Evolutionary conservation across 225 moss, liverwort and hornwort genomes (phyloP).

Genomic region (Sphagnum contortum): DNA sequence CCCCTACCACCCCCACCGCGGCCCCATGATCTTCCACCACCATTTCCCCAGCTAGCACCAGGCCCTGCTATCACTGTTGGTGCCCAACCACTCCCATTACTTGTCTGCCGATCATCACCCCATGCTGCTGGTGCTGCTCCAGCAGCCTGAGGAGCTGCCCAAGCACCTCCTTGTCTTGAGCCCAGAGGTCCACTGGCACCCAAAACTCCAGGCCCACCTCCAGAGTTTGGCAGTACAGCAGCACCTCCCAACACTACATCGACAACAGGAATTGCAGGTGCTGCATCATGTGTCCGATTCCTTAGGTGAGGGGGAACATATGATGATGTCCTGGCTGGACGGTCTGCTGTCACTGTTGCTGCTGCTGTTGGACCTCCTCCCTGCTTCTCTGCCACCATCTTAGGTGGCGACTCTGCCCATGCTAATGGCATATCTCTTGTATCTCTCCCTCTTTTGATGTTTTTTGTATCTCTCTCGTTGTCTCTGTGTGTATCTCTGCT

Average conservation of each 20-base stretch:
- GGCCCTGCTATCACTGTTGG: conserved; percentile 24
- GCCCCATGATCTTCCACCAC: conserved; percentile 42
- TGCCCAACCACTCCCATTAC: conserved; percentile 37
- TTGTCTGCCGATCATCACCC: conserved; percentile 16
- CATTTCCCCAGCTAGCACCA: conserved; percentile 63
- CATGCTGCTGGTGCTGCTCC: conserved; percentile 23
- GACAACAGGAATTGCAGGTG: conserved; percentile 24
- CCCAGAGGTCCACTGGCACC: conserved; percentile 5
- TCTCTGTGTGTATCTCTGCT: too few relatives aligned
- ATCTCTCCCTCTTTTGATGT: too few relatives aligned
- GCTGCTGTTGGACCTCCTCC: conserved; percentile 41
- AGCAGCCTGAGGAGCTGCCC: conserved; percentile 1
- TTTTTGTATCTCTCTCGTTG: too few relatives aligned
- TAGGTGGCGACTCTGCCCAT: conserved; percentile 99
- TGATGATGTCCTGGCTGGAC: conserved; percentile 63
- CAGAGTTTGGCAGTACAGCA: conserved; percentile 17
- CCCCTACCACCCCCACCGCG: conserved; percentile 20
- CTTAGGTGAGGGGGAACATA: conserved; percentile 97
- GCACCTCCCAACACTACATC: conserved; percentile 4
- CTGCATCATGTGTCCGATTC: conserved; percentile 58
- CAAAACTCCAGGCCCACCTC: conserved; percentile 29
- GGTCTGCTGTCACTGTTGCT: conserved; percentile 25
- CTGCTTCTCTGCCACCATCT: conserved; percentile 89
- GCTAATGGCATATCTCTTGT: conserved; percentile 89
- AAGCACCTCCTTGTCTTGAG: too few relatives aligned